phyloP scores from a whole-genome alignment of 371 early-diverging fungal species.

The Mortierella sp. region DNA sequence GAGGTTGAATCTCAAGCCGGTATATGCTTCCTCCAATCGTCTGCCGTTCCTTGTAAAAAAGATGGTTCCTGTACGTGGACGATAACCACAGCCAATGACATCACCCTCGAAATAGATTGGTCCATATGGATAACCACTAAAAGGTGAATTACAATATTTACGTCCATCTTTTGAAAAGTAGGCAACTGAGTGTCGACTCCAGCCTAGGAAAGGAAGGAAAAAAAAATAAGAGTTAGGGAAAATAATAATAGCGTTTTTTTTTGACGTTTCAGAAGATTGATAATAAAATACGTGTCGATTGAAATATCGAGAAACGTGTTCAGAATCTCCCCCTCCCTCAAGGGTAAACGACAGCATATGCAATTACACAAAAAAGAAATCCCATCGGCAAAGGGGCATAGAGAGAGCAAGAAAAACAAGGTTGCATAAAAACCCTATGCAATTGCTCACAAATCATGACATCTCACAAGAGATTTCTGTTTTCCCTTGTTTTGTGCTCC shows the following conservation, averaged over 20 bases:
- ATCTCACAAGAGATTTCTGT: background rate
- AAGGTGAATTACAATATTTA: constrained; percentile 54
- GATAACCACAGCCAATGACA: constrained; percentile 62
- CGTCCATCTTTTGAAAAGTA: constrained; percentile 56
- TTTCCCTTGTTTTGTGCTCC: background rate
- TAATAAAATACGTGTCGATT: too few species aligned
- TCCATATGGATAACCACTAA: constrained; percentile 45
- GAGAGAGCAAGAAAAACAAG: background rate
- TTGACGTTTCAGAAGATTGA: too few species aligned
- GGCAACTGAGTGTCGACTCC: constrained; percentile 61
- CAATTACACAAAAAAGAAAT: background rate
- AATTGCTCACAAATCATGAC: background rate
- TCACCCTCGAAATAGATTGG: constrained; percentile 56
- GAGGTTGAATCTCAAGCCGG: constrained; percentile 45
- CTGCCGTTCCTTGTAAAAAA: constrained; percentile 63
- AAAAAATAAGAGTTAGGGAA: too few species aligned
- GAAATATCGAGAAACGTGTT: too few species aligned
- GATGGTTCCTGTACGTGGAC: constrained; percentile 56
- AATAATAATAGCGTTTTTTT: too few species aligned
- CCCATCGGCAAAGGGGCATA: background rate
- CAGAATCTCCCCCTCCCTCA: background rate
- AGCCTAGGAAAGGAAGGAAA: constrained; percentile 57
- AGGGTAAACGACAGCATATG: too few species aligned
- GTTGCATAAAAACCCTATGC: constrained; percentile 6
- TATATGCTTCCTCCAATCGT: constrained; percentile 52